Percentiles rank a stretch among this genome's conserved stretches.
Evolutionary conservation across 768 basidiomycete genomes (phyloP).

Genomic region (Sarcomyxa edulis): DNA sequence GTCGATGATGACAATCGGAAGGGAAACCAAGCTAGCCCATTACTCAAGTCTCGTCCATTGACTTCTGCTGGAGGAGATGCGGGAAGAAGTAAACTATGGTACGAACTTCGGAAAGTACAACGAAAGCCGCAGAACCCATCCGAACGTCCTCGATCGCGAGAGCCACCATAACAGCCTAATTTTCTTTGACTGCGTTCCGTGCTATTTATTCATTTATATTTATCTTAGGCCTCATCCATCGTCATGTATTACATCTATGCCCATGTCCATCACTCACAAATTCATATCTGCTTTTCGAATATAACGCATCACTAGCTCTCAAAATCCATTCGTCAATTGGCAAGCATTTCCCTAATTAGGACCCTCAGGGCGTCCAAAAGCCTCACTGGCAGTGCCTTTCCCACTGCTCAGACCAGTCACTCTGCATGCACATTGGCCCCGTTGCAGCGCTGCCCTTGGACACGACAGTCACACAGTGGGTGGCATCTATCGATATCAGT

Average conservation of each 20-base stretch:
- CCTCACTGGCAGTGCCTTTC: no score
- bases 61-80: slow-evolving; percentile 25
- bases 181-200: slow-evolving; percentile 2
- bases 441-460: no score
- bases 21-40: slow-evolving; percentile 17
- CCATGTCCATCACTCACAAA: no score
- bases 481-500: no score
- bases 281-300: no score
- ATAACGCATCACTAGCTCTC: no score
- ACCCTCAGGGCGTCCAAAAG: no score
- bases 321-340: no score
- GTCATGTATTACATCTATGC: slow-evolving; percentile 1
- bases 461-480: no score
- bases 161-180: slow-evolving; percentile 25
- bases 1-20: slow-evolving; percentile 3
- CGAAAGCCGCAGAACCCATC: slow-evolving; percentile 41
- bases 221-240: slow-evolving; percentile 5
- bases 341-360: no score
- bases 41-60: slow-evolving; percentile 14
- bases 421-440: no score
- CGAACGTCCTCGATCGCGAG: slow-evolving; percentile 24
- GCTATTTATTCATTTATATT: slow-evolving; percentile 15
- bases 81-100: slow-evolving; percentile 46
- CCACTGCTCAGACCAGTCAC: no score
- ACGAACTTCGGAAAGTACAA: slow-evolving; percentile 47